Evolutionary conservation across 768 basidiomycete species (phyloP), one percentile per base, ranked within the genome.

Genomic region (Boletus rufocinnamomeus): DNA sequence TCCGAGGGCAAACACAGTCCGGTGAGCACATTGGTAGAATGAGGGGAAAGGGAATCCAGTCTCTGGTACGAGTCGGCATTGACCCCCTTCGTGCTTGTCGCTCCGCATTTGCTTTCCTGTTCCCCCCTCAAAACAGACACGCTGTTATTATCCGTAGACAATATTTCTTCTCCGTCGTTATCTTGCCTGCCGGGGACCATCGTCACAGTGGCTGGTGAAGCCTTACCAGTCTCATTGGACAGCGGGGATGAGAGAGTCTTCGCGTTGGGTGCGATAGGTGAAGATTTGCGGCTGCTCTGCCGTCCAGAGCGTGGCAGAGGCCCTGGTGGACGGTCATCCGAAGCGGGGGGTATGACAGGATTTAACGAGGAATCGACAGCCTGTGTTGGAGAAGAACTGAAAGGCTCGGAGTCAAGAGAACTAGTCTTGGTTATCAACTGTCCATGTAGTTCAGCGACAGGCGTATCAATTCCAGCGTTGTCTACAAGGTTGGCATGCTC

Each of bases 1-100:
- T 60, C 49, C 13, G 67, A 60, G 5, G 72, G 53, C 23, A 74
- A 68, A 10, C 78, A 59, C 34, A 81, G 63, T 55, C 74, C 75
- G n/a, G 69, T 68, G 34, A 83, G 75, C 40, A 80, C 62, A 52
- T 67, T 69, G 40, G 74, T 73, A 44, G 88, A 87, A 16, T 77
- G 75, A 2, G 87, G 86, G n/a, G 87, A 87, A 40, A 87, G 69
- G 21, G 84, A 84, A 17, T 80, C 77, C 28, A 85, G 69, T 67
- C 81, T 80, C 57, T 80, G 75, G 46, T 72, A 68, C 28, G 64
- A 72, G 45, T 67, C 51, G 47, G 32, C 16, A 46, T 48, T 23
- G 25, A 40, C 53, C 13, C n/a, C 53, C 23, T 55, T 50, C 16
- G 35, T 52, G 19, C 47, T 54, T 35, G 40, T 44, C 10, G 84